Base-by-base conservation (phyloP, 2,329 filamentous ascomycete species). In the Tolypocladium tundrense region DNA sequence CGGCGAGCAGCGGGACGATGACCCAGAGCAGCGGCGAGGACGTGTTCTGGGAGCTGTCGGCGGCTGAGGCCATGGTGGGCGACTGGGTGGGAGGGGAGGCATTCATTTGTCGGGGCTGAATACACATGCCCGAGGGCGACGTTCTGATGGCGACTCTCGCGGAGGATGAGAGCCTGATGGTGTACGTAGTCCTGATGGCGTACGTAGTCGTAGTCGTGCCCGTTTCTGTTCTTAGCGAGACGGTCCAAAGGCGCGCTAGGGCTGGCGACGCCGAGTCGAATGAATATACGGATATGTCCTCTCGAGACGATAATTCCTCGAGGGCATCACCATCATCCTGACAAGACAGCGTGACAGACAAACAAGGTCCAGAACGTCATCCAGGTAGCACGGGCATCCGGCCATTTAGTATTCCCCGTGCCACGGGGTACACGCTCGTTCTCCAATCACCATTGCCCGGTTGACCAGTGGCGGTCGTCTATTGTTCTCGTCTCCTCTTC, bases 11-110 rank as follows among this genome's bases (percentile, higher is more conserved):
- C 14, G 78, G 72, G 31, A 85, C 72, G 33, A 80, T 75, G 53
- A 86, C 75, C 71, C 83, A 84, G 63, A 81, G 75, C 68, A 84
- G 81, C 62, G 81, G 81, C 60, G 75, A 72, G 56, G 75, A 72
- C 4, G 78, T 66, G 37, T 64, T 61, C 45, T 24, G 7, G 50
- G 66, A 45, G 19, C 64, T 58, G 33, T 60, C 58, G 58, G 57
- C 60, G 53, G 31, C 7, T 40, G 48, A 33, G 21, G 52, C 16
- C 54, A 48, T 52, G 37, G 19, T 37, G 52, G 31, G 41, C 21
- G 43, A 37, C 56, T 24, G 14, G 8, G 11, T 10, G 35, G 37
- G 21, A 11, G 8, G 24, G 13, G 3, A 35, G 6, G 4, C 4
- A 7, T 31, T 35, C 48, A n/a, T 37, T 14, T 14, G 48, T 37